A percentile compares a stretch with the other conserved stretches of the same genome.
phyloP scores from a whole-genome alignment of 257 asterid species.

The Petunia axillaris region DNA sequence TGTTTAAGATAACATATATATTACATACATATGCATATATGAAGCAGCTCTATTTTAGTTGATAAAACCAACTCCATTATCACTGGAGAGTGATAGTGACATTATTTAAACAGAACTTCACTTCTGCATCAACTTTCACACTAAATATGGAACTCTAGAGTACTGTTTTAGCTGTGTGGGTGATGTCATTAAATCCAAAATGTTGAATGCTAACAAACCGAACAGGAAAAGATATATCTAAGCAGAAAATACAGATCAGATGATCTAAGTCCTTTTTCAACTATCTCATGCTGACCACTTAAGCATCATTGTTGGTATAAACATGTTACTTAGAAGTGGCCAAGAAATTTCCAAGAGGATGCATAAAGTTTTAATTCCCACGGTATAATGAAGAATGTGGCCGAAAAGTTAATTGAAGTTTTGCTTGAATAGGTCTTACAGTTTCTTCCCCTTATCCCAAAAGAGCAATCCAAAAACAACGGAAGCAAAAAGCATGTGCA shows the following conservation, averaged over 20 bases:
- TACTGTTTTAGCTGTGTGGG: background rate
- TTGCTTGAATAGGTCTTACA: conserved; percentile 37
- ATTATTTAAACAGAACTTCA: background rate
- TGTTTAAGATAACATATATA: no score
- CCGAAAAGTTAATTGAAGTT: background rate
- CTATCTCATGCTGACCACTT: background rate
- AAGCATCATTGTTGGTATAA: conserved; percentile 1
- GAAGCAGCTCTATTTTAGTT: background rate
- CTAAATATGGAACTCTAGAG: background rate
- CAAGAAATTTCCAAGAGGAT: background rate
- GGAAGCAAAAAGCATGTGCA: conserved; percentile 44
- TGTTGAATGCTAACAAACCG: background rate
- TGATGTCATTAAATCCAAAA: background rate
- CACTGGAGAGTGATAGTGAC: background rate
- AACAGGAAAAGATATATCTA: background rate
- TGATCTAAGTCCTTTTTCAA: conserved; percentile 3
- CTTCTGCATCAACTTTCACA: conserved; percentile 16
- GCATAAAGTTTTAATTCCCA: background rate
- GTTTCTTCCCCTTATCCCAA: conserved; percentile 52
- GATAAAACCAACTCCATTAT: background rate
- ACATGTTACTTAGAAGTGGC: background rate
- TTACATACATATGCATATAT: background rate
- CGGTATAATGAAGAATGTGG: background rate
- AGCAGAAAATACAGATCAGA: background rate
- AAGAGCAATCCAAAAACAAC: conserved; percentile 46